Conservation (phyloP, 2,329 filamentous ascomycete genomes). For the Scedosporium apiospermum region DNA sequence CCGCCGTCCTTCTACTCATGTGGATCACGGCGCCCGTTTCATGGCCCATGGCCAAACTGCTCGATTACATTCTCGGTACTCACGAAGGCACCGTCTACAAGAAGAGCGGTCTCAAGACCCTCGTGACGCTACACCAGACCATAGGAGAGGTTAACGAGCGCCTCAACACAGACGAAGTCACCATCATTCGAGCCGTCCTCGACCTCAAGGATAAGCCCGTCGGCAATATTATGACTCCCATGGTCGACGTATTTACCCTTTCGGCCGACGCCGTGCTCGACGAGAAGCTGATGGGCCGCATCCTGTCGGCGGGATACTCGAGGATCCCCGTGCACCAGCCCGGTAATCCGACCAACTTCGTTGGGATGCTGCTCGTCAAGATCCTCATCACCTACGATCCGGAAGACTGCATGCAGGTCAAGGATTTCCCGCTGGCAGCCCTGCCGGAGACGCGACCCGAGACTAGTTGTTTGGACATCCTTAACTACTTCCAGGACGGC, state of each 20-base stretch:
- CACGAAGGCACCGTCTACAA: slow-evolving; percentile 97
- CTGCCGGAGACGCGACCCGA: slow-evolving; percentile 90
- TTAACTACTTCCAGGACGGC: slow-evolving; percentile 99
- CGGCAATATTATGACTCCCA: slow-evolving; percentile 94
- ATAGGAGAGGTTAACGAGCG: slow-evolving; percentile 80
- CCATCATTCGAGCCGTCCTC: slow-evolving; percentile 93
- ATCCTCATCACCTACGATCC: slow-evolving; percentile 98
- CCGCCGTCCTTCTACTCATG: slow-evolving; percentile 81
- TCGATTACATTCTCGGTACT: slow-evolving; percentile 86
- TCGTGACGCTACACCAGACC: slow-evolving; percentile 90
- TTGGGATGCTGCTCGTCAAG: slow-evolving; percentile 97
- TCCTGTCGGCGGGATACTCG: slow-evolving; percentile 89
- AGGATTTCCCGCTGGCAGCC: slow-evolving; percentile 86
- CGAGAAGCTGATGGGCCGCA: slow-evolving; percentile 87
- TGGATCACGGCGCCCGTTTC: slow-evolving; percentile 82
- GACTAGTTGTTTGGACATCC: slow-evolving; percentile 94
- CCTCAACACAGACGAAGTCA: slow-evolving; percentile 94
- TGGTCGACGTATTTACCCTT: slow-evolving; percentile 95
- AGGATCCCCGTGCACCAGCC: slow-evolving; percentile 89
- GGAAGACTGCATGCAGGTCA: slow-evolving; percentile 77
- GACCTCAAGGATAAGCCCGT: slow-evolving; percentile 96
- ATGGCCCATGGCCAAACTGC: slow-evolving; percentile 90
- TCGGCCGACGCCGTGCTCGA: slow-evolving; percentile 90
- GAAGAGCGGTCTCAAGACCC: slow-evolving; percentile 91
- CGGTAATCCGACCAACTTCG: slow-evolving; percentile 76